Percentiles rank a stretch among this genome's conserved stretches.
Conservation (phyloP, 2,329 filamentous ascomycete genomes). For the Cladophialophora immunda region DNA sequence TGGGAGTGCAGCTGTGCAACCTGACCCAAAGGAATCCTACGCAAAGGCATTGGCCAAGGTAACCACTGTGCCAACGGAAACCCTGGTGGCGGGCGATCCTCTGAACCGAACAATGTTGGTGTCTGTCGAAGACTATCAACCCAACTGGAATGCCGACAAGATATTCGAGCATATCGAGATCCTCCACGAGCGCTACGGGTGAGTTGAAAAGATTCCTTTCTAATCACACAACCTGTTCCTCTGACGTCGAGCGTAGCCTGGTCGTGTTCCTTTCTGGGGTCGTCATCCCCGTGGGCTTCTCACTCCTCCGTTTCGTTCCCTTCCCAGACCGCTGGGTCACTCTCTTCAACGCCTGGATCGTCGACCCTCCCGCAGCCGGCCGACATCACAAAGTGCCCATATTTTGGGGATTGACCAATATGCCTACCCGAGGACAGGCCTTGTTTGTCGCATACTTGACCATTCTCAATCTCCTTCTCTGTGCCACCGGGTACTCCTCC, state of each 20-base stretch:
- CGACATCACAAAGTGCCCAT: slow-evolving; percentile 24
- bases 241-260: neutral
- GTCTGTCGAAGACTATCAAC: slow-evolving; percentile 8
- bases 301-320: slow-evolving; percentile 14
- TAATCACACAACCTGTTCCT: neutral
- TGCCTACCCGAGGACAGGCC: slow-evolving; percentile 42
- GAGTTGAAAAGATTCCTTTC: neutral
- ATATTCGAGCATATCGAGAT: slow-evolving; percentile 13
- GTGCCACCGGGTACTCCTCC: slow-evolving; percentile 38
- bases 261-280: slow-evolving; percentile 20
- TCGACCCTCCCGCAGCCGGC: slow-evolving; percentile 19
- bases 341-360: slow-evolving; percentile 17
- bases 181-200: slow-evolving; percentile 16
- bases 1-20: slow-evolving; percentile 5
- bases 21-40: slow-evolving; percentile 17
- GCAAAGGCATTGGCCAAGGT: slow-evolving; percentile 16
- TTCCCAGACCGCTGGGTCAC: slow-evolving; percentile 9
- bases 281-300: slow-evolving; percentile 17
- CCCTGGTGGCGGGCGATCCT: neutral
- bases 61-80: slow-evolving; percentile 4
- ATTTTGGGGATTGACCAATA: slow-evolving; percentile 32
- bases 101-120: slow-evolving; percentile 12
- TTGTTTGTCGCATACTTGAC: slow-evolving; percentile 43
- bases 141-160: slow-evolving; percentile 14
- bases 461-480: slow-evolving; percentile 45